Conservation (phyloP, 495 filamentous ascomycete species). For the Talaromyces ruber region DNA sequence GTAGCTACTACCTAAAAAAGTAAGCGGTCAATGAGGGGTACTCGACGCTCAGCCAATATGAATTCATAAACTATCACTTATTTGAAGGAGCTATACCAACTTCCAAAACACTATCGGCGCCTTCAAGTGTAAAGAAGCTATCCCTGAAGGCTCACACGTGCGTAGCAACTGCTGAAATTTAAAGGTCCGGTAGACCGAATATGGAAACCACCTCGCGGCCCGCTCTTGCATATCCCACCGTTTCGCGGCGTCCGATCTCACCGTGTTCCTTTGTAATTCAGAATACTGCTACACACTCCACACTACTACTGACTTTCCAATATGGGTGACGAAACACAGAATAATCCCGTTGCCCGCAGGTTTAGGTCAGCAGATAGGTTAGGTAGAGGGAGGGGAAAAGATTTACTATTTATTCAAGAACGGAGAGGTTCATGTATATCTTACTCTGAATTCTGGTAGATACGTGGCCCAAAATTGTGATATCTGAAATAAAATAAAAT, state of each 20-base stretch:
- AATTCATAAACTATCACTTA: neutral
- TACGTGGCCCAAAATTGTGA: neutral
- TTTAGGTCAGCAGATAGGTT: neutral
- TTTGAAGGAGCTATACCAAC: neutral
- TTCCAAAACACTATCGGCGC: too few relatives aligned
- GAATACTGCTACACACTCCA: neutral
- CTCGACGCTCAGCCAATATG: neutral
- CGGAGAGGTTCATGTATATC: neutral
- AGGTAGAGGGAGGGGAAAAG: neutral
- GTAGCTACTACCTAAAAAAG: neutral
- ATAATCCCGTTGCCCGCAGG: neutral
- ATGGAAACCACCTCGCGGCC: neutral
- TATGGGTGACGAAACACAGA: neutral
- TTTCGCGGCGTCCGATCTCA: neutral
- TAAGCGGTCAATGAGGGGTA: neutral
- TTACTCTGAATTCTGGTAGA: neutral
- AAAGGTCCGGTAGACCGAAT: neutral
- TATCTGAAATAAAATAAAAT: neutral
- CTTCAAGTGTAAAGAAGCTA: neutral
- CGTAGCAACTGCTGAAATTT: neutral
- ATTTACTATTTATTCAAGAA: neutral
- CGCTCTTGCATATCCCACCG: neutral
- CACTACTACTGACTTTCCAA: too few relatives aligned
- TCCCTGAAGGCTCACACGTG: neutral
- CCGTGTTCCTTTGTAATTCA: neutral